A percentile compares a stretch with the other conserved stretches of the same genome.
Conservation (phyloP, 306 rosid species). For the Vigna hirtella region DNA sequence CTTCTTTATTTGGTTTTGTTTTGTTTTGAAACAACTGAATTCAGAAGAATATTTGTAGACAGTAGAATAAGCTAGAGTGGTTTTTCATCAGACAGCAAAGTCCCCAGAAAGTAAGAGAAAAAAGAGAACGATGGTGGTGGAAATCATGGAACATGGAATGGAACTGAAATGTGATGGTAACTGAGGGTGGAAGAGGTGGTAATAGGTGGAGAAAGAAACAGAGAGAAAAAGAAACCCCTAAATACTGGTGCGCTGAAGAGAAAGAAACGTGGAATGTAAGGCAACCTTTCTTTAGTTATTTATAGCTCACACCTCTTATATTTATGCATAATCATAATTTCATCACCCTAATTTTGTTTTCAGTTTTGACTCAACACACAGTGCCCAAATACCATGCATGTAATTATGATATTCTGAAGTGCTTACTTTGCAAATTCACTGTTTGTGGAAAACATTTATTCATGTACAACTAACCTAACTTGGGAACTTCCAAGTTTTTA, state of each 20-base stretch:
- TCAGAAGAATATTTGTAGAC: conserved; percentile 39
- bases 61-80: conserved; percentile 4
- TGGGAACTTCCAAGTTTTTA: conserved; percentile 31
- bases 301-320: conserved; percentile 41
- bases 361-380: not conserved
- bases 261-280: conserved; percentile 79
- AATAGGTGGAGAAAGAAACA: conserved; percentile 35
- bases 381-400: conserved; percentile 45
- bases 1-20: not conserved
- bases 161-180: conserved; percentile 38
- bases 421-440: conserved; percentile 28
- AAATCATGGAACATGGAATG: conserved; percentile 34
- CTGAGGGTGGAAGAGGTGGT: conserved; percentile 50
- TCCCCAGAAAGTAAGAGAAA: conserved; percentile 31
- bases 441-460: not conserved
- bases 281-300: conserved; percentile 56
- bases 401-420: conserved; percentile 14
- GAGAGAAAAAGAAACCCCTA: conserved; percentile 54
- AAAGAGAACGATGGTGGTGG: conserved; percentile 42
- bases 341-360: not conserved
- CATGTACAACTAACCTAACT: not conserved
- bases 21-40: conserved; percentile 19
- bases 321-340: conserved; percentile 39
- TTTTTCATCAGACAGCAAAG: conserved; percentile 35
- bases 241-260: conserved; percentile 51